phyloP scores from a whole-genome alignment of 768 basidiomycete species.

The Ramaria sp. region DNA sequence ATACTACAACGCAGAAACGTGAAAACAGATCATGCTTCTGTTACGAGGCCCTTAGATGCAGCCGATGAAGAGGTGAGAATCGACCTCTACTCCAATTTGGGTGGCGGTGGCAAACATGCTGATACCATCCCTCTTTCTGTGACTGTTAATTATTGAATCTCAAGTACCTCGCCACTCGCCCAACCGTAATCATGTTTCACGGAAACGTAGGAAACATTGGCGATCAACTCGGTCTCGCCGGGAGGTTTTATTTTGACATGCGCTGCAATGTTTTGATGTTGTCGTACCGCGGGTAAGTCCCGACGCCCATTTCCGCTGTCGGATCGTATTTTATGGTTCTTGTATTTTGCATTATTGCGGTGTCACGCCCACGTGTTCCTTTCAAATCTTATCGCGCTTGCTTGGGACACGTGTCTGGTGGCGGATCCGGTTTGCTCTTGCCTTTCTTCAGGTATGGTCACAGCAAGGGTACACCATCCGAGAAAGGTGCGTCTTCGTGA shows the following conservation, averaged over 20 bases:
- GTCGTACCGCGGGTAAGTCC: constrained; percentile 77
- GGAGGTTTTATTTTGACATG: constrained; percentile 70
- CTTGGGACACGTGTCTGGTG: too few relatives aligned
- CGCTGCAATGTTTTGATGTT: constrained; percentile 92
- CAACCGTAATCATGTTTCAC: constrained; percentile 89
- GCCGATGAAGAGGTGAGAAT: constrained; percentile 48
- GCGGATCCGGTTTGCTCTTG: too few relatives aligned
- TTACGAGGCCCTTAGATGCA: constrained; percentile 15
- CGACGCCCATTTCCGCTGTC: background rate
- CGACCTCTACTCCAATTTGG: too few relatives aligned
- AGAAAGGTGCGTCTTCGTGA: constrained; percentile 62
- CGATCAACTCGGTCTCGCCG: constrained; percentile 81
- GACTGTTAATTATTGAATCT: background rate
- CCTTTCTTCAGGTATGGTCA: constrained; percentile 57
- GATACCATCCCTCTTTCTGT: background rate
- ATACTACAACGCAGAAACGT: constrained; percentile 42
- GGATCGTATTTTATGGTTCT: background rate
- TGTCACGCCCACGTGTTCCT: background rate
- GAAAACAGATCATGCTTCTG: background rate
- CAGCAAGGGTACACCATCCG: constrained; percentile 79
- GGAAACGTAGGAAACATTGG: constrained; percentile 84
- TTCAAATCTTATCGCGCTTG: too few relatives aligned
- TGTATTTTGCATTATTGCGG: background rate
- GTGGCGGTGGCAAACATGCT: background rate
- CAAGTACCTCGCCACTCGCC: constrained; percentile 42